Percentiles rank a stretch among this genome's conserved stretches.
Evolutionary conservation across 2,329 filamentous ascomycete genomes (phyloP).

Genomic region (Penicillium sp.): DNA sequence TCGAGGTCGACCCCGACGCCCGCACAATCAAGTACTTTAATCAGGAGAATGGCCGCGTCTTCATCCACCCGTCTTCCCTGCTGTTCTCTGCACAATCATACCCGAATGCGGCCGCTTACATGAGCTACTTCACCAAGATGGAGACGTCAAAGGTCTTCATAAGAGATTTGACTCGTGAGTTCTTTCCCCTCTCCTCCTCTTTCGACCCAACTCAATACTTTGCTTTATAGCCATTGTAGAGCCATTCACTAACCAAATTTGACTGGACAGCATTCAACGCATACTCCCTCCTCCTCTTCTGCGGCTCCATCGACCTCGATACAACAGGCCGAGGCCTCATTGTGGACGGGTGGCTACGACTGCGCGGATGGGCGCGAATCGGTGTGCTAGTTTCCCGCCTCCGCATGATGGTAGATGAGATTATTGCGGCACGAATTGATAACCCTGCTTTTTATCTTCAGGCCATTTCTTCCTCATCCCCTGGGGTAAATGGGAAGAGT

Average conservation of each 20-base stretch:
- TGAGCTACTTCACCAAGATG: slow-evolving; percentile 92
- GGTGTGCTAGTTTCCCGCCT: slow-evolving; percentile 85
- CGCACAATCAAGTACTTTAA: slow-evolving; percentile 91
- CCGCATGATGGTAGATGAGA: slow-evolving; percentile 82
- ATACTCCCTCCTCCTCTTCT: slow-evolving; percentile 86
- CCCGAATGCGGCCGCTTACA: slow-evolving; percentile 73
- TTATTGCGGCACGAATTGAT: slow-evolving; percentile 81
- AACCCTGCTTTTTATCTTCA: slow-evolving; percentile 66
- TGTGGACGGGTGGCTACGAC: slow-evolving; percentile 85
- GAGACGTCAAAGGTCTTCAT: slow-evolving; percentile 91
- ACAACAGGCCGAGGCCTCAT: slow-evolving; percentile 84
- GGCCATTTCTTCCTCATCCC: slow-evolving; percentile 14
- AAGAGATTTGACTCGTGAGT: slow-evolving; percentile 83
- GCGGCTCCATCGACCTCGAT: slow-evolving; percentile 82
- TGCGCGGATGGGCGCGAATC: slow-evolving; percentile 93
- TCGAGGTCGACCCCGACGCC: slow-evolving; percentile 92
- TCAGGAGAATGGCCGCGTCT: slow-evolving; percentile 82
- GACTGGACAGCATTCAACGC: slow-evolving; percentile 71
- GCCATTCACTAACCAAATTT: background rate
- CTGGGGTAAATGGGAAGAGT: background rate
- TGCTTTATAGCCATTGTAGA: background rate
- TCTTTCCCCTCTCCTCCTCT: background rate
- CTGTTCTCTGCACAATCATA: slow-evolving; percentile 84
- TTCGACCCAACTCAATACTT: slow-evolving; percentile 27
- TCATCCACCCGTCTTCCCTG: slow-evolving; percentile 87